Evolutionary conservation across 2,329 filamentous ascomycete genomes (phyloP), one percentile per base, ranked within the genome.

Genomic region (Nannizziopsis barbatae): DNA sequence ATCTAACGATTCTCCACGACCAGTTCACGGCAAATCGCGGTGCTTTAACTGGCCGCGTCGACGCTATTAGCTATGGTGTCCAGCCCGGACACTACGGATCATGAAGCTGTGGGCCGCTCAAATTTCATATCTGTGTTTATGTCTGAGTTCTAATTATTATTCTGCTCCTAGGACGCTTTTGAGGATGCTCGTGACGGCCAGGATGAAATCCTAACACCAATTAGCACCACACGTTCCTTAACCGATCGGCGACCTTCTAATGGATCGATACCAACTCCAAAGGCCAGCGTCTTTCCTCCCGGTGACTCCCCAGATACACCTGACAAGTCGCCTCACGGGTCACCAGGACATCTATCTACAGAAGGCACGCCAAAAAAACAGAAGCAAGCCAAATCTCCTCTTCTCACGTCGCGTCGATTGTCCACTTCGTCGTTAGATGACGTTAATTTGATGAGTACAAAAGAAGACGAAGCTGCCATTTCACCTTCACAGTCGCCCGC

Each of bases 171-270:
- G 82, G 83, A 89, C 59, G 77, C 77, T 12, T 94, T 93, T 60
- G 86, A 94, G 69, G 87, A 95, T 72, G 87, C 86, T 48, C 71
- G 79, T 57, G 83, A 86, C 65, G 53, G 62, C 56, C 55, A 55
- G 49, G 51, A 57, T 50, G 52, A 60, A 33, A 50, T 48, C 30
- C 31, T 50, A 48, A 53, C 62, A 47, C 57, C 60, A 33, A 60
- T 65, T 45, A 65, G 60, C 40, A 67, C 79, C 31, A 71, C 77
- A 45, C 77, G 83, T 52, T 86, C 83, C 20, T 67, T 87, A 50
- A 75, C 72, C 42, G 67, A 69, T 54, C 65, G 65, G 46, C 65
- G 67, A 44, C 67, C 60, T 40, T 66, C 65, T 14, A 65, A 65
- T 52, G 66, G 62, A 32, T 63, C 66, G 48, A 53, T 56, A 22